Percentiles rank a stretch among this genome's conserved stretches.
Evolutionary conservation across 306 rosid genomes (phyloP).

Genomic region (Alnus rubra): DNA sequence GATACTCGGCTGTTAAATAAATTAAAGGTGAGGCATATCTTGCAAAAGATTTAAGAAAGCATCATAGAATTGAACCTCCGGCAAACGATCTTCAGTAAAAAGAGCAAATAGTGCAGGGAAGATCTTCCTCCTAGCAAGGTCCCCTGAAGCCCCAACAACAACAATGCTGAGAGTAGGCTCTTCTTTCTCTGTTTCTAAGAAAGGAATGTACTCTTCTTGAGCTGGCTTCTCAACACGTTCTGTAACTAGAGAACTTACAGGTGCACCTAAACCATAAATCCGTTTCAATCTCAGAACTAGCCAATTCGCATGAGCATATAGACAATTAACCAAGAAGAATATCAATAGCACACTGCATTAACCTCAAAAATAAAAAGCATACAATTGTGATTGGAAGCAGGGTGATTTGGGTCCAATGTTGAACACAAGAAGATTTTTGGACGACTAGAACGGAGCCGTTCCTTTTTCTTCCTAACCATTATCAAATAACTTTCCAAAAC

Average conservation of each 20-base stretch:
- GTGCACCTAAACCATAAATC: constrained; percentile 43
- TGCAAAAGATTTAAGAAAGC: not conserved
- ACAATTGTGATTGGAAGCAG: not conserved
- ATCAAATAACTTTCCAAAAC: not conserved
- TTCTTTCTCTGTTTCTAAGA: constrained; percentile 36
- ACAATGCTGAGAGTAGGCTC: constrained; percentile 75
- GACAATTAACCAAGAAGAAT: not conserved
- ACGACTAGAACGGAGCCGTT: not conserved
- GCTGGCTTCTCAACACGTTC: constrained; percentile 42
- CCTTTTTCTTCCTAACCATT: not conserved
- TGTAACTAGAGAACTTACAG: constrained; percentile 49
- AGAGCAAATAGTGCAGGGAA: constrained; percentile 98
- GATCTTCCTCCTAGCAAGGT: constrained; percentile 96
- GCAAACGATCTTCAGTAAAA: constrained; percentile 81
- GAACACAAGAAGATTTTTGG: not conserved
- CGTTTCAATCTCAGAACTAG: constrained; percentile 21
- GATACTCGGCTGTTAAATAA: constrained; percentile 12
- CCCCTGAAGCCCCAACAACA: constrained; percentile 97
- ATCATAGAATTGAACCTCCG: constrained; percentile 54
- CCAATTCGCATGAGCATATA: not conserved
- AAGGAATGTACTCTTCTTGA: constrained; percentile 37
- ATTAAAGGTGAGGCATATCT: constrained; percentile 5
- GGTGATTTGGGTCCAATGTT: not conserved
- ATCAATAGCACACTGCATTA: not conserved
- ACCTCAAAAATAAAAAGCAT: not conserved